Evolutionary conservation across 306 rosid species (phyloP).

Genomic region (Trifolium pratense): DNA sequence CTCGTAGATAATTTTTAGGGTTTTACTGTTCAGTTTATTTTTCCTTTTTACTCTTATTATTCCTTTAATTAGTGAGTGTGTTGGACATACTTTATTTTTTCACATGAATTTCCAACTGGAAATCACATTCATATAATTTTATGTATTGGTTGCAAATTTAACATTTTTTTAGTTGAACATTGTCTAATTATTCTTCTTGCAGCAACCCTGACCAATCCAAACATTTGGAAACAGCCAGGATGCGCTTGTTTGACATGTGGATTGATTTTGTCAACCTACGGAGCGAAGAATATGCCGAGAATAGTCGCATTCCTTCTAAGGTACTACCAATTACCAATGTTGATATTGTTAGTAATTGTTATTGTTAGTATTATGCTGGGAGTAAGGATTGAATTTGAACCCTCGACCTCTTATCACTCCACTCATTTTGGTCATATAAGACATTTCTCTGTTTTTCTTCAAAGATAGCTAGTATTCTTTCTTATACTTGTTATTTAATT

Average conservation of each 20-base stretch:
- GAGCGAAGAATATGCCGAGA: slow-evolving; percentile 84
- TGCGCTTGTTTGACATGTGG: slow-evolving; percentile 84
- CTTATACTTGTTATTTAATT: background rate
- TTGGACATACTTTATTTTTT: slow-evolving; percentile 2
- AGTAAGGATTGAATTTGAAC: no score
- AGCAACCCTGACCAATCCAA: slow-evolving; percentile 98
- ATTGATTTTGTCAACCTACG: slow-evolving; percentile 92
- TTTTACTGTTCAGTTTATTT: background rate
- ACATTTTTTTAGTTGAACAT: background rate
- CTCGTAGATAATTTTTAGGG: background rate
- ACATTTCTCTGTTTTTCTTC: slow-evolving; percentile 16
- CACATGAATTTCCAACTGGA: background rate
- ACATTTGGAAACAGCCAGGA: slow-evolving; percentile 97
- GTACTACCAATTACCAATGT: slow-evolving; percentile 32
- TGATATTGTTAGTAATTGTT: no score
- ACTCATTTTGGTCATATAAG: slow-evolving; percentile 17
- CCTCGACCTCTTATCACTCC: no score
- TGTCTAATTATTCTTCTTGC: slow-evolving; percentile 40
- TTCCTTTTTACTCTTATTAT: background rate
- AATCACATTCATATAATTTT: slow-evolving; percentile 1
- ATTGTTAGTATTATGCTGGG: no score
- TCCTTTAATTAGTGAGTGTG: slow-evolving; percentile 11
- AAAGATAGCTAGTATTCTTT: slow-evolving; percentile 21
- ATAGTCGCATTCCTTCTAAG: slow-evolving; percentile 91
- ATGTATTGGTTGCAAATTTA: slow-evolving; percentile 1